phyloP scores from a whole-genome alignment of 1,284 basidiomycete genomes.

The Bjerkandera adusta region DNA sequence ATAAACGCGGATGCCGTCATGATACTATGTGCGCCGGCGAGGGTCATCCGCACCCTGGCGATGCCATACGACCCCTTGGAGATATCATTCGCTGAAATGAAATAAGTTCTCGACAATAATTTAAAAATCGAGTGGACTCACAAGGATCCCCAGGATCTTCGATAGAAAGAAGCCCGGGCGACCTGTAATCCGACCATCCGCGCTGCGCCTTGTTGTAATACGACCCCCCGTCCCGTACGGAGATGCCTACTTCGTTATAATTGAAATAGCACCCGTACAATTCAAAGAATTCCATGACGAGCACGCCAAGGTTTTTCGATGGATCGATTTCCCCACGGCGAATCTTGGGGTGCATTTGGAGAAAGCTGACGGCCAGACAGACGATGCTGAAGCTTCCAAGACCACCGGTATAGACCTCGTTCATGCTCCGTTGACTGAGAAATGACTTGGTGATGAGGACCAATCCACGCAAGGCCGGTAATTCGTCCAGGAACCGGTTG shows the following conservation, averaged over 20 bases:
- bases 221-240: constrained; percentile 78
- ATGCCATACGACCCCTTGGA: constrained; percentile 88
- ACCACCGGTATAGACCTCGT: constrained; percentile 96
- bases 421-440: constrained; percentile 88
- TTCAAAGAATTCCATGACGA: constrained; percentile 97
- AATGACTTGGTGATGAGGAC: constrained; percentile 91
- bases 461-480: constrained; percentile 78
- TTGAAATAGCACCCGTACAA: constrained; percentile 93
- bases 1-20: constrained; percentile 69
- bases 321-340: constrained; percentile 87
- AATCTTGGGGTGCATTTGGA: constrained; percentile 97
- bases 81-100: constrained; percentile 82
- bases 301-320: constrained; percentile 83
- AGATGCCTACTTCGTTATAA: constrained; percentile 89
- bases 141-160: constrained; percentile 94
- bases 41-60: constrained; percentile 74
- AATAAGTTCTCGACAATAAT: constrained; percentile 8
- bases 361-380: constrained; percentile 88
- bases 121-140: constrained; percentile 40
- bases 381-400: constrained; percentile 95
- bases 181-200: constrained; percentile 73
- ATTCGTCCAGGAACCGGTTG: constrained; percentile 73
- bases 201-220: constrained; percentile 81
- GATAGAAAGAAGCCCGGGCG: constrained; percentile 73
- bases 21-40: constrained; percentile 86